Percentiles rank a stretch among this genome's conserved stretches.
Evolutionary conservation across 2,329 filamentous ascomycete genomes (phyloP).

Genomic region (Pseudocercospora ulei): DNA sequence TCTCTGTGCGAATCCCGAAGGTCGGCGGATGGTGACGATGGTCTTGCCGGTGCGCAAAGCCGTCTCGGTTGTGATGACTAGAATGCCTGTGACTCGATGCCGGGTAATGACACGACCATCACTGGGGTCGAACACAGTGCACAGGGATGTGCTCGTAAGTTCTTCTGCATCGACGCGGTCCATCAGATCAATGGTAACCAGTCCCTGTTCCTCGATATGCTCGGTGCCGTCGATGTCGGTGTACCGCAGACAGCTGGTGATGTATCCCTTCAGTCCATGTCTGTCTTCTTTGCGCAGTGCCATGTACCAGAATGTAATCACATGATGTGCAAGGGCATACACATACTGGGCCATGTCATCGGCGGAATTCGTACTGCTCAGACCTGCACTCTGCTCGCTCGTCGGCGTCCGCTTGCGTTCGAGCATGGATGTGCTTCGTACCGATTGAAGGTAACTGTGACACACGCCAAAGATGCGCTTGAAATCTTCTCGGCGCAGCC

Average conservation of each 20-base stretch:
- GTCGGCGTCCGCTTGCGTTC: slow-evolving; percentile 25
- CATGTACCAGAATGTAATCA: slow-evolving; percentile 95
- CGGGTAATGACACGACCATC: slow-evolving; percentile 59
- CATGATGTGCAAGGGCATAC: slow-evolving; percentile 84
- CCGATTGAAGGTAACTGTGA: slow-evolving; percentile 84
- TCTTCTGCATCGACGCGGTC: slow-evolving; percentile 37
- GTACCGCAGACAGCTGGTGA: slow-evolving; percentile 71
- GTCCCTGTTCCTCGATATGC: slow-evolving; percentile 77
- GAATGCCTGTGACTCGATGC: slow-evolving; percentile 63
- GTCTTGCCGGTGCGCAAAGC: slow-evolving; percentile 39
- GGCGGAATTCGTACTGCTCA: slow-evolving; percentile 20
- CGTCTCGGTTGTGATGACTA: slow-evolving; percentile 65
- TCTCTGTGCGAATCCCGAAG: slow-evolving; percentile 28
- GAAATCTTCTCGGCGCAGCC: slow-evolving; percentile 66
- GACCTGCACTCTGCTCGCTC: slow-evolving; percentile 25
- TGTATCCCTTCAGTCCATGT: slow-evolving; percentile 76
- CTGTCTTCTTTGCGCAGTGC: slow-evolving; percentile 77
- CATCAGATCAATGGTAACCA: slow-evolving; percentile 79
- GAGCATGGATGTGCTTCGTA: slow-evolving; percentile 45
- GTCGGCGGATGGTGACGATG: slow-evolving; percentile 30
- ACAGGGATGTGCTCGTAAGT: slow-evolving; percentile 57
- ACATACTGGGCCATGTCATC: slow-evolving; percentile 54
- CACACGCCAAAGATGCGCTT: slow-evolving; percentile 92
- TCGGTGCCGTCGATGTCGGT: slow-evolving; percentile 65
- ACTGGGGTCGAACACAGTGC: slow-evolving; percentile 50